Conservation (phyloP, 108 stramenopile genomes). For the Cyclostephanos invisitatus region DNA sequence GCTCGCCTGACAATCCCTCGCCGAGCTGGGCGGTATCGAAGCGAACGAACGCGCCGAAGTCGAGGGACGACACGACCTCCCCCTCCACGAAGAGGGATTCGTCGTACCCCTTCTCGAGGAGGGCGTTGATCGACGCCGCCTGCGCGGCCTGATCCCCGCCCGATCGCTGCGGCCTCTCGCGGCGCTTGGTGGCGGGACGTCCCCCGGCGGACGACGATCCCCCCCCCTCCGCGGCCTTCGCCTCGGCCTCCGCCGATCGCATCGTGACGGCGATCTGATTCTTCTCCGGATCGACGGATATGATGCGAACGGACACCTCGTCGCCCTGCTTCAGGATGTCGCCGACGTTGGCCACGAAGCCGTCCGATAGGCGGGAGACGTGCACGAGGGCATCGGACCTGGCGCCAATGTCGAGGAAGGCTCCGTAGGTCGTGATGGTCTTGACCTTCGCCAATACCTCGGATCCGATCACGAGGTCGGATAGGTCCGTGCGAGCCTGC, state of each 20-base stretch:
- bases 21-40: conserved; percentile 75
- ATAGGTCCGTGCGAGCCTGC: conserved; percentile 61
- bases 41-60: conserved; percentile 93
- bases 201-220: conserved; percentile 1
- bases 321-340: conserved; percentile 86
- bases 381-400: conserved; percentile 90
- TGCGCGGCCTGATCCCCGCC: conserved; percentile 66
- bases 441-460: conserved; percentile 84
- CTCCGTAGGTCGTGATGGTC: conserved; percentile 87
- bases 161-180: conserved; percentile 57
- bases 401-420: conserved; percentile 95
- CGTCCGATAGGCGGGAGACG: conserved; percentile 90
- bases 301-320: conserved; percentile 85
- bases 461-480: conserved; percentile 82
- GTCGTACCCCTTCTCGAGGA: conserved; percentile 84
- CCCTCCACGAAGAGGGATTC: conserved; percentile 79
- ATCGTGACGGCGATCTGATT: conserved; percentile 86
- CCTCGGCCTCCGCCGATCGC: conserved; percentile 75
- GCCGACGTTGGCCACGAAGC: conserved; percentile 80
- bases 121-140: conserved; percentile 54
- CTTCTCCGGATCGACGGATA: conserved; percentile 85
- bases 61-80: conserved; percentile 84
- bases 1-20: conserved; percentile 69
- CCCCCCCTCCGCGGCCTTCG: conserved; percentile 49
- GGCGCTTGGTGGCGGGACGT: conserved; percentile 42